A percentile compares a stretch with the other conserved stretches of the same genome.
Conservation (phyloP, 2,329 filamentous ascomycete genomes). For the Arthrobotrys sphaeroides region DNA sequence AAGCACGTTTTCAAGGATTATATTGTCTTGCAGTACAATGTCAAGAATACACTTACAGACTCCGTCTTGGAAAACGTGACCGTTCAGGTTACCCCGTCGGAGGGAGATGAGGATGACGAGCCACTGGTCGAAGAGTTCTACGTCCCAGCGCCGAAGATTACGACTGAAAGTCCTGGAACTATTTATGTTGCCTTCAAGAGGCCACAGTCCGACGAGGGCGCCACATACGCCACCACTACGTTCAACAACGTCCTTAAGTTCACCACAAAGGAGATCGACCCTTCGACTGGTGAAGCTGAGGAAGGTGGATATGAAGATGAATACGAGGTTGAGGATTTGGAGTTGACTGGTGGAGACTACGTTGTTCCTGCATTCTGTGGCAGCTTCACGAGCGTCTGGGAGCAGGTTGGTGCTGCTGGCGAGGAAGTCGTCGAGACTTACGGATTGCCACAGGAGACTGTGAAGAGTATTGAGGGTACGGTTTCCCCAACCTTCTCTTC, state of each 20-base stretch:
- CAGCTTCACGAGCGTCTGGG: conserved; percentile 96
- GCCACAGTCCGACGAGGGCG: conserved; percentile 59
- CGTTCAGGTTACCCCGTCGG: conserved; percentile 82
- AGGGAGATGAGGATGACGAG: conserved; percentile 70
- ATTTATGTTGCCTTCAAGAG: conserved; percentile 97
- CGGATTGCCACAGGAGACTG: conserved; percentile 77
- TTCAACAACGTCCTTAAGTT: conserved; percentile 97
- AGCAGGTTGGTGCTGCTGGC: conserved; percentile 86
- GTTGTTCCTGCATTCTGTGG: conserved; percentile 91
- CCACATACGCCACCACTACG: conserved; percentile 77
- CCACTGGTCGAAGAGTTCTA: conserved; percentile 84
- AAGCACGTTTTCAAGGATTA: conserved; percentile 99
- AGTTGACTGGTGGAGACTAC: conserved; percentile 90
- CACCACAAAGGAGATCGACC: conserved; percentile 97
- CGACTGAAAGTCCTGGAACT: conserved; percentile 86
- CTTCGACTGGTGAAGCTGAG: conserved; percentile 89
- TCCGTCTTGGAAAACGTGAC: conserved; percentile 91
- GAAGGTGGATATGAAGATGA: conserved; percentile 95
- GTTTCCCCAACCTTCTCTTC: conserved; percentile 55
- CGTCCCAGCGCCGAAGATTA: conserved; percentile 83
- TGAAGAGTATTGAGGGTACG: conserved; percentile 92
- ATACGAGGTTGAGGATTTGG: conserved; percentile 94
- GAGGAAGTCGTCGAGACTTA: conserved; percentile 88
- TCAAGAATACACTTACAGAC: conserved; percentile 95
- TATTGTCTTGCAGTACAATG: conserved; percentile 92